These are phyloP conservation scores for Tylopilus felleus DNA, from an alignment of 768 basidiomycete genomes.

Conservation along the genomic window DNA sequence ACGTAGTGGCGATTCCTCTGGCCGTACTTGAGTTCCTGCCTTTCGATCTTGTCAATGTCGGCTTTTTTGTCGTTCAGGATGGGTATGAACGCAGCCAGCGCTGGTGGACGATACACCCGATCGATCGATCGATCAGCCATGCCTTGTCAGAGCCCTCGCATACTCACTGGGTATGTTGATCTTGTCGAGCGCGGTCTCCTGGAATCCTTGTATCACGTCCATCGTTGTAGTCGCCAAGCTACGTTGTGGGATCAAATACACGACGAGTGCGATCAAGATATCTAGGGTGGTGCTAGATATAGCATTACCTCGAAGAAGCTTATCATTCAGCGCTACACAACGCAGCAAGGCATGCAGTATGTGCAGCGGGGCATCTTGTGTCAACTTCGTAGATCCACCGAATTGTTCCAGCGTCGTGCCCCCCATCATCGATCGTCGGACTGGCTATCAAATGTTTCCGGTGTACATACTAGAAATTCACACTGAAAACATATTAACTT, in stretches of 20 bases:
- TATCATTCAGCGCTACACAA: neutral
- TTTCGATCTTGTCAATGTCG: conserved; percentile 46
- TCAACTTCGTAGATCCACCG: too few species aligned
- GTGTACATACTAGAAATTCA: neutral
- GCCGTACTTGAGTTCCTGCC: conserved; percentile 58
- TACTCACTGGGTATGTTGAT: conserved; percentile 36
- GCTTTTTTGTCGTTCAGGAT: conserved; percentile 45
- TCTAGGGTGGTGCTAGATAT: neutral
- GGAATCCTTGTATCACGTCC: conserved; percentile 35
- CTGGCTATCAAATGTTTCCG: too few species aligned
- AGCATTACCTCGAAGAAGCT: neutral
- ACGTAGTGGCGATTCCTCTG: conserved; percentile 39
- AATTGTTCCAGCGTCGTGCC: too few species aligned
- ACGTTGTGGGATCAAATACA: neutral
- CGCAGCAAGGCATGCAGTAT: too few species aligned
- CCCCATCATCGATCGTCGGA: too few species aligned
- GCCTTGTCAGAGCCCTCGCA: neutral
- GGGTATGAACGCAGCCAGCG: conserved; percentile 46
- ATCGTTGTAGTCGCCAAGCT: conserved; percentile 18
- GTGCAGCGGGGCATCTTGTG: too few species aligned
- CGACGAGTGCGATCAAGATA: neutral
- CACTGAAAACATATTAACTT: neutral
- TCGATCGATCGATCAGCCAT: conserved; percentile 6
- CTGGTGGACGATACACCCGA: conserved; percentile 34
- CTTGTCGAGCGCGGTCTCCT: conserved; percentile 29